Evolutionary conservation across 1,284 basidiomycete genomes (phyloP), one percentile per base, ranked within the genome.

Genomic region (Ceratobasidium sp.): DNA sequence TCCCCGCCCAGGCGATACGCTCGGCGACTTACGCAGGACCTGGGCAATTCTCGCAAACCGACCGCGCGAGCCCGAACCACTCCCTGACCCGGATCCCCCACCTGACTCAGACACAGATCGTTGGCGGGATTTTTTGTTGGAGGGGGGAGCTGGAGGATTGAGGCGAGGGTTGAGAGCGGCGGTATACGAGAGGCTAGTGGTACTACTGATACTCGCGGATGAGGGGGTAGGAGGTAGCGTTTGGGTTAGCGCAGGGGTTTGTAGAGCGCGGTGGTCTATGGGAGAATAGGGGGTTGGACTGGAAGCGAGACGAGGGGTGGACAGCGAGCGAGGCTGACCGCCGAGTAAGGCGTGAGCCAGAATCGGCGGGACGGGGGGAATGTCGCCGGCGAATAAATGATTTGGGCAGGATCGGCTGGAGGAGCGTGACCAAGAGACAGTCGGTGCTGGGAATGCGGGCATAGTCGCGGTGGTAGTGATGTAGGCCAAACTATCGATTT

Each of bases 391-490:
- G 4, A 56, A 13, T n/a, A 55, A 46, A 13, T 28, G 15, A 23
- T 64, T 5, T n/a, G n/a, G 3, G 75, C 56, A n/a, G 75, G 75
- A 77, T 10, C 75, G 53, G 33, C 75, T 77, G 15, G 75, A 77
- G 7, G 75, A 77, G 9, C 75, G 75, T 3, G 75, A 77, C 15
- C 75, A 66, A 1, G 75, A 77, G n/a, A 77, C 75, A 13, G 75
- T 77, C n/a, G 75, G 75, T 20, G 53, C 12, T 23, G 75, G 75
- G 15, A 68, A 26, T 9, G 75, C 66, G 10, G 75, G 75, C 51
- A 77, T 55, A 51, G 75, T 26, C 1, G 75, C 26, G 4, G 75
- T 77, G 0, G 75, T 60, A 3, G 75, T 55, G 40, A 77, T 77
- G 7, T 28, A 33, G 3, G 75, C 18, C 39, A 66, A 56, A n/a